Evolutionary conservation across 1,139 yeast species (phyloP).

Genomic region (Pichia sp.): DNA sequence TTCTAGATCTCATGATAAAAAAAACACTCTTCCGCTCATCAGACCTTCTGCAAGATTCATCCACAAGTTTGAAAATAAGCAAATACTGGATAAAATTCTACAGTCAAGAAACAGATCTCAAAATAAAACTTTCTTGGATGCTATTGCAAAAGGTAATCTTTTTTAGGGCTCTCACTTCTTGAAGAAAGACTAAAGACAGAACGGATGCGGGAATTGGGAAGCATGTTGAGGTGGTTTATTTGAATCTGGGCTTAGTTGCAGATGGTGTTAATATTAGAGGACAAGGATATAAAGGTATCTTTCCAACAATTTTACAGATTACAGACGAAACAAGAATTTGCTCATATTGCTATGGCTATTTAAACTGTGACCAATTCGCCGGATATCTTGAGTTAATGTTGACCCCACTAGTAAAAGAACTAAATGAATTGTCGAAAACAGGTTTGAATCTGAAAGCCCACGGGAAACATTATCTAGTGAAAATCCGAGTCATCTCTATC

Average conservation of each 20-base stretch:
- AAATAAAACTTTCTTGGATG: background rate
- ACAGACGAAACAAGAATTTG: background rate
- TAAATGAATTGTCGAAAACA: background rate
- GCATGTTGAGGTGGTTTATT: background rate
- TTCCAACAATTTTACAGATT: background rate
- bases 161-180: background rate
- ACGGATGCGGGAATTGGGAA: background rate
- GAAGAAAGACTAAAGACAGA: background rate
- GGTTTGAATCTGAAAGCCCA: background rate
- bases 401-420: background rate
- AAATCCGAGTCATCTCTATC: background rate
- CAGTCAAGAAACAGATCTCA: background rate
- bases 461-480: background rate
- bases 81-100: too few species aligned
- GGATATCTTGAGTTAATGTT: background rate
- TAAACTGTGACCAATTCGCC: background rate
- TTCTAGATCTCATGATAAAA: too few species aligned
- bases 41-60: background rate
- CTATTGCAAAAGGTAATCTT: background rate
- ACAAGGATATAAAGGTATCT: background rate
- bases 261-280: background rate
- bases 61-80: too few species aligned
- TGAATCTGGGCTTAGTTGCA: background rate
- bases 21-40: background rate
- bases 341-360: background rate